A percentile compares a stretch with the other conserved stretches of the same genome.
Evolutionary conservation across 345 rosid genomes (phyloP).

Genomic region (Adansonia digitata): DNA sequence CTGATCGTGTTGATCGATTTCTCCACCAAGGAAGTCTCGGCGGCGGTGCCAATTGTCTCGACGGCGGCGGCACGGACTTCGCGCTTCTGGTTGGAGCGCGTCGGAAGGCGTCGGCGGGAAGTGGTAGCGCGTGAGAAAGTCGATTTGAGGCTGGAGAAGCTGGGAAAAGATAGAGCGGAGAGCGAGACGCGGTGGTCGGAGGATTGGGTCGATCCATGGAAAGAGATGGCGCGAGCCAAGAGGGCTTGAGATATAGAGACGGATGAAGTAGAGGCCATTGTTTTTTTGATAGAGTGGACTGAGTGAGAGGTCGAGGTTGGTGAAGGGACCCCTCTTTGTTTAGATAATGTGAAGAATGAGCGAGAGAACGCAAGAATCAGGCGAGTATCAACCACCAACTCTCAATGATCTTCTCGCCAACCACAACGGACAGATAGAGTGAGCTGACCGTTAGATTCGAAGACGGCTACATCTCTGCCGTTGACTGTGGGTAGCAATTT

Average conservation of each 20-base stretch:
- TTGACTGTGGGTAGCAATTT: constrained; percentile 29
- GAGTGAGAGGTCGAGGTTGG: not conserved
- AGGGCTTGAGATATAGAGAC: constrained; percentile 50
- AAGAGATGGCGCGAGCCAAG: constrained; percentile 43
- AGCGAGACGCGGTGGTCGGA: constrained; percentile 40
- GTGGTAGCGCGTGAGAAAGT: constrained; percentile 24
- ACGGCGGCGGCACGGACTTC: constrained; percentile 47
- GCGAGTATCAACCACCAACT: constrained; percentile 11
- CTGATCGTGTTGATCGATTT: constrained; percentile 79
- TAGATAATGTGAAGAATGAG: not conserved
- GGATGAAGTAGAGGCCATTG: constrained; percentile 63
- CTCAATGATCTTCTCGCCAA: constrained; percentile 18
- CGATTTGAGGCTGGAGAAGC: constrained; percentile 51
- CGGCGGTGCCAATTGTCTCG: constrained; percentile 39
- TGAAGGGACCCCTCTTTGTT: not conserved
- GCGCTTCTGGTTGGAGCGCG: constrained; percentile 4
- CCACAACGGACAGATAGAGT: not conserved
- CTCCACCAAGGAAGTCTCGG: constrained; percentile 68
- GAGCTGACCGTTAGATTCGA: constrained; percentile 10
- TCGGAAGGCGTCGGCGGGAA: constrained; percentile 25
- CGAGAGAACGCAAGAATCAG: not conserved
- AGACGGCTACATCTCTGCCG: not conserved
- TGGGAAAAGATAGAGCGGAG: constrained; percentile 34
- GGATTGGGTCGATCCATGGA: constrained; percentile 34
- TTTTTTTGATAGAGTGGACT: constrained; percentile 1